Conservation (phyloP, 1,139 yeast genomes). For the Suzukiozyma palmioleophila region DNA sequence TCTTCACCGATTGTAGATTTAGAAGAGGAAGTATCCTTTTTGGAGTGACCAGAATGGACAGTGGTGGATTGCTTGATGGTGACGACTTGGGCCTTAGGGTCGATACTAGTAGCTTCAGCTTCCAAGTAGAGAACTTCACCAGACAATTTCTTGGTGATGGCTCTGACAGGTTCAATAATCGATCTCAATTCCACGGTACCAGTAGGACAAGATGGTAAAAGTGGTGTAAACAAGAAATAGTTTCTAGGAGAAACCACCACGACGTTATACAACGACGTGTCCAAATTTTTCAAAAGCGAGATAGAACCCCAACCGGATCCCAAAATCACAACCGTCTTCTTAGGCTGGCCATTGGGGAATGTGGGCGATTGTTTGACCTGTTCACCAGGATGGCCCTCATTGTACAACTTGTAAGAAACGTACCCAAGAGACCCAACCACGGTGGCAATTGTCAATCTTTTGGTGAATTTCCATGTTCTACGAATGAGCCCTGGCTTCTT, state of each 20-base stretch:
- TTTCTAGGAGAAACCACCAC: conserved; percentile 90
- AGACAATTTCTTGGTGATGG: conserved; percentile 61
- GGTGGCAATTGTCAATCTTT: conserved; percentile 23
- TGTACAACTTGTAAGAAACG: conserved; percentile 52
- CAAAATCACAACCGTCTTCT: conserved; percentile 82
- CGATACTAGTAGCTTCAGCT: conserved; percentile 85
- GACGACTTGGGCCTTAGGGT: conserved; percentile 46
- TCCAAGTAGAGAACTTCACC: conserved; percentile 84
- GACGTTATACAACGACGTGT: conserved; percentile 82
- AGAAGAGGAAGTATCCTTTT: conserved; percentile 49
- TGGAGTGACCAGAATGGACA: conserved; percentile 49
- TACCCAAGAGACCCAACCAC: conserved; percentile 40
- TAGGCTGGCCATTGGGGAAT: conserved; percentile 65
- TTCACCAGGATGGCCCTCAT: conserved; percentile 56
- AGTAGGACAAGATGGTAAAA: conserved; percentile 90
- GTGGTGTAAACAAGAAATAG: conserved; percentile 90
- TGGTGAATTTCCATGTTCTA: conserved; percentile 27
- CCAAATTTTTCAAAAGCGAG: conserved; percentile 76
- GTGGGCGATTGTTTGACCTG: conserved; percentile 55
- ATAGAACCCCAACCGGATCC: conserved; percentile 97
- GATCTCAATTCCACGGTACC: conserved; percentile 91
- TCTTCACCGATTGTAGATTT: conserved; percentile 47
- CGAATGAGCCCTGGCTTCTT: conserved; percentile 16
- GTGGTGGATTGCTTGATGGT: conserved; percentile 55
- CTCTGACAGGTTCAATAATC: conserved; percentile 80